Conservation (phyloP, 1,284 basidiomycete species). For the Sanghuangporus baumii region DNA sequence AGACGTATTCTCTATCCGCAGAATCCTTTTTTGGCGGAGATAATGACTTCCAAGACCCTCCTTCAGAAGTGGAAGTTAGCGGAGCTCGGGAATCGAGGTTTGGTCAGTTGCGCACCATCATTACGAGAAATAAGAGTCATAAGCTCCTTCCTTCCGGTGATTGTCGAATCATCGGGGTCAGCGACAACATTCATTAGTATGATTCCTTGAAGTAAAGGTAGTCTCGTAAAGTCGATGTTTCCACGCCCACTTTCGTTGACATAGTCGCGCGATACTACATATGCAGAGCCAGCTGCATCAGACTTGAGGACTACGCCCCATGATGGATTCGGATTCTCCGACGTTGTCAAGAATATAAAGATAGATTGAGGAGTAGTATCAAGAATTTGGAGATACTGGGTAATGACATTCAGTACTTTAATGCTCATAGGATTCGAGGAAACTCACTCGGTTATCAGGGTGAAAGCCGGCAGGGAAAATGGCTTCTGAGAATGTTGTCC, state of each 20-base stretch:
- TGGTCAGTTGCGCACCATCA: too few relatives aligned
- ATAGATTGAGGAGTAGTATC: slow-evolving; percentile 91
- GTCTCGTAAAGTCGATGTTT: slow-evolving; percentile 97
- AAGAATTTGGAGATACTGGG: slow-evolving; percentile 65
- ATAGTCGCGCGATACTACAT: slow-evolving; percentile 68
- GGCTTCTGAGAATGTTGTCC: too few relatives aligned
- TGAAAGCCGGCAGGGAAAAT: too few relatives aligned
- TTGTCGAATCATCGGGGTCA: too few relatives aligned
- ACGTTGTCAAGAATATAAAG: slow-evolving; percentile 95
- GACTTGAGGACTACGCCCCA: slow-evolving; percentile 95
- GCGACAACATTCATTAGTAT: slow-evolving; percentile 86
- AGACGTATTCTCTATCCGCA: not conserved
- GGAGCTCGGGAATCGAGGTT: too few relatives aligned
- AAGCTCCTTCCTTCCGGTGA: too few relatives aligned
- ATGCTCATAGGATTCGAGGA: not conserved
- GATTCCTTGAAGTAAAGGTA: slow-evolving; percentile 93
- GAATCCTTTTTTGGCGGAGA: slow-evolving; percentile 75
- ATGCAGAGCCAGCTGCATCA: slow-evolving; percentile 57
- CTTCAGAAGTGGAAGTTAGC: too few relatives aligned
- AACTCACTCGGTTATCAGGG: too few relatives aligned
- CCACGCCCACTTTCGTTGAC: slow-evolving; percentile 87
- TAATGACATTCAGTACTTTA: not conserved
- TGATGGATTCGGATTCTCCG: slow-evolving; percentile 61
- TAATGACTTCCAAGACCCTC: slow-evolving; percentile 67
- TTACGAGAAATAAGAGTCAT: too few relatives aligned